These are phyloP conservation scores for Cenchrus purpureus DNA, from an alignment of 176 grass and related monocot genomes.

Conservation along the genomic window DNA sequence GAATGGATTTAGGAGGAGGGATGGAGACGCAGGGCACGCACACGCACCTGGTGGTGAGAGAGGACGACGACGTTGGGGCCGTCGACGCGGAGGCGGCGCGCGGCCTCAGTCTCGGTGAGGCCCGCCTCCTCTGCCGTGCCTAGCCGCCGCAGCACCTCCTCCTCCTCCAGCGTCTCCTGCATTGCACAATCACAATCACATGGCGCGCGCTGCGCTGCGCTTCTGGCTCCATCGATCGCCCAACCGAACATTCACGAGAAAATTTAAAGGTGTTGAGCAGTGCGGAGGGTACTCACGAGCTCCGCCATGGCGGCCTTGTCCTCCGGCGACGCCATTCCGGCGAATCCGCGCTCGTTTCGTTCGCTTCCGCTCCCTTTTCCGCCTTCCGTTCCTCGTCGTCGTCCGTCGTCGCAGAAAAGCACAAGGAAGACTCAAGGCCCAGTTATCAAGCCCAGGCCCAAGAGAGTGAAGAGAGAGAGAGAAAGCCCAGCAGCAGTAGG, in stretches of 20 bases:
- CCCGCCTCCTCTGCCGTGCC: constrained; percentile 30
- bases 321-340: constrained; percentile 39
- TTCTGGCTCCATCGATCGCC: too few relatives aligned
- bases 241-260: too few relatives aligned
- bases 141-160: constrained; percentile 48
- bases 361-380: neutral
- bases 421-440: neutral
- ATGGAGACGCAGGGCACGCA: neutral
- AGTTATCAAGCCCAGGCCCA: neutral
- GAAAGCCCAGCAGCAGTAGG: too few relatives aligned
- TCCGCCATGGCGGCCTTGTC: constrained; percentile 32
- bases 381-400: neutral
- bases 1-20: neutral
- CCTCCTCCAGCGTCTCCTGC: constrained; percentile 42
- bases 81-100: constrained; percentile 38
- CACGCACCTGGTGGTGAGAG: constrained; percentile 15
- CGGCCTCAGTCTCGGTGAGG: constrained; percentile 32
- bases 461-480: too few relatives aligned
- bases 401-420: too few relatives aligned
- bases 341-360: neutral
- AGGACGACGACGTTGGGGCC: constrained; percentile 34
- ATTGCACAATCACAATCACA: constrained; percentile 8
- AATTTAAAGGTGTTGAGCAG: too few relatives aligned
- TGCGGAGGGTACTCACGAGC: constrained; percentile 3
- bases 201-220: too few relatives aligned